Conservation (phyloP, 2,329 filamentous ascomycete species). For the Neonectria faginata region DNA sequence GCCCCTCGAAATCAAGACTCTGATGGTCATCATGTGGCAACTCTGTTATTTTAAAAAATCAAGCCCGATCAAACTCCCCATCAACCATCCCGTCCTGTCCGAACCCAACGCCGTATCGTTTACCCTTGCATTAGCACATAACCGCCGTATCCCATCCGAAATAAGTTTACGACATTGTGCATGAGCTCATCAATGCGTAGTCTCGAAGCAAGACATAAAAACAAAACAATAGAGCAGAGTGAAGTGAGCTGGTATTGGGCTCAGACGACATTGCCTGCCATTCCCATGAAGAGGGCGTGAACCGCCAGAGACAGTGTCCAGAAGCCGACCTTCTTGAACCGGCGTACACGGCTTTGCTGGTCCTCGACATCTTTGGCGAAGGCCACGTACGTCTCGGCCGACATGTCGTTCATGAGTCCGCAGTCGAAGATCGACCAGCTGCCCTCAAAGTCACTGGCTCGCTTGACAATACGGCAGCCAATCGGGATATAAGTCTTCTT, state of each 20-base stretch:
- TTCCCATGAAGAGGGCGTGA: conserved; percentile 93
- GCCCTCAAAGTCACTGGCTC: conserved; percentile 88
- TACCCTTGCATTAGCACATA: conserved; percentile 30
- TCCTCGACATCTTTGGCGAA: conserved; percentile 93
- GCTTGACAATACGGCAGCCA: conserved; percentile 93
- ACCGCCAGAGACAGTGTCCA: conserved; percentile 95
- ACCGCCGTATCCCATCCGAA: conserved; percentile 14
- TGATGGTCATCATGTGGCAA: conserved; percentile 3
- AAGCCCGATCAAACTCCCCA: conserved; percentile 18
- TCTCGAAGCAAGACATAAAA: conserved; percentile 9
- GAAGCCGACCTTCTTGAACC: conserved; percentile 95
- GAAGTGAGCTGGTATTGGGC: conserved; percentile 1
- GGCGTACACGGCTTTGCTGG: conserved; percentile 84
- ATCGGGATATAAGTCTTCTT: conserved; percentile 96
- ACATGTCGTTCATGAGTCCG: conserved; percentile 92
- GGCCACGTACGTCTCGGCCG: conserved; percentile 92
- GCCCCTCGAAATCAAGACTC: conserved; percentile 4
- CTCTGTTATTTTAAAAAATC: conserved; percentile 13
- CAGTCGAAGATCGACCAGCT: conserved; percentile 96
- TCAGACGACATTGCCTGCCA: conserved; percentile 82
- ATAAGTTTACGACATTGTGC: conserved; percentile 33
- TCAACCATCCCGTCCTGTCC: conserved; percentile 12
- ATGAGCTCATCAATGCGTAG: conserved; percentile 24
- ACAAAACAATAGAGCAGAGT: conserved; percentile 30
- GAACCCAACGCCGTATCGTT: conserved; percentile 37